Evolutionary conservation across 1,139 yeast genomes (phyloP).

Genomic region (Nakaseomyces kungkrabaensis): DNA sequence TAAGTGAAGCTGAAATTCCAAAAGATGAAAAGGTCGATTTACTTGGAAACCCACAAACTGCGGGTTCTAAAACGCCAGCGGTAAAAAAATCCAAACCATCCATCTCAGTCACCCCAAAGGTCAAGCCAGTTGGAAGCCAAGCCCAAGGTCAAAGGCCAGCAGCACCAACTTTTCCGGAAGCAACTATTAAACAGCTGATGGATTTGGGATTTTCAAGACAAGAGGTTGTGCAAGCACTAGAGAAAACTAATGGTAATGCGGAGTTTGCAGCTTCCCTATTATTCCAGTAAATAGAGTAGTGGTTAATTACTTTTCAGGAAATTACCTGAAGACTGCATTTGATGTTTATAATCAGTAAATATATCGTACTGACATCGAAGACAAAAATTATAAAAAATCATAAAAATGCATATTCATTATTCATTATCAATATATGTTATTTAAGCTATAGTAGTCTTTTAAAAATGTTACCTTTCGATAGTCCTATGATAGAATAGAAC

Average conservation of each 20-base stretch:
- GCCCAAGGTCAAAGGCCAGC: conserved; percentile 10
- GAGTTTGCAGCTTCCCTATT: conserved; percentile 78
- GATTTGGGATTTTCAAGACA: conserved; percentile 61
- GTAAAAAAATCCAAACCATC: background rate
- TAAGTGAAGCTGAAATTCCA: conserved; percentile 67
- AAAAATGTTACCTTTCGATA: background rate
- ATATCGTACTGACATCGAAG: too few relatives aligned
- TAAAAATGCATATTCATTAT: background rate
- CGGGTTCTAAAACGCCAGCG: conserved; percentile 1
- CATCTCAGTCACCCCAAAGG: conserved; percentile 14
- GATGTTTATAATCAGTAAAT: background rate
- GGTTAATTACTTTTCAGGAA: too few relatives aligned
- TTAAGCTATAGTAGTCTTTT: too few relatives aligned
- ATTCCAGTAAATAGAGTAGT: conserved; percentile 30
- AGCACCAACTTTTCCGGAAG: conserved; percentile 32
- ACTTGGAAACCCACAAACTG: background rate
- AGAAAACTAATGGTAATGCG: conserved; percentile 60
- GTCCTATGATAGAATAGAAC: conserved; percentile 51
- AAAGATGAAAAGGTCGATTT: conserved; percentile 19
- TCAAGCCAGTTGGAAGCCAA: conserved; percentile 17
- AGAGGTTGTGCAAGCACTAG: conserved; percentile 58
- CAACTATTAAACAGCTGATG: conserved; percentile 44
- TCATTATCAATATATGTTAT: background rate
- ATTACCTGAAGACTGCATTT: too few relatives aligned
- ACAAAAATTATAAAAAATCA: too few relatives aligned